These are phyloP conservation scores for Cryptosporidium xiaoi DNA, from an alignment of 169 alveolate species.

Conservation along the genomic window DNA sequence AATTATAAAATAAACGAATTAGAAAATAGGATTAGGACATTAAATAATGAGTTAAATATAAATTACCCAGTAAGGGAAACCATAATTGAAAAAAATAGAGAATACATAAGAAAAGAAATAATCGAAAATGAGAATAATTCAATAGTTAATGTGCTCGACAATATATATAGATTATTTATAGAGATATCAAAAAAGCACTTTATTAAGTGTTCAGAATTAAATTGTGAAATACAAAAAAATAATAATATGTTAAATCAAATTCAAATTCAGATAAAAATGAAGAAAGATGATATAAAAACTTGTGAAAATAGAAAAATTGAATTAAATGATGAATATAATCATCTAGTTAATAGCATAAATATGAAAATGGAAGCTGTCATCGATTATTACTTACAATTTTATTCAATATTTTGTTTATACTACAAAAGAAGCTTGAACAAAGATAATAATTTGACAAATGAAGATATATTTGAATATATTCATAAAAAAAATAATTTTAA, in stretches of 20 bases:
- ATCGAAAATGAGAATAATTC: not conserved
- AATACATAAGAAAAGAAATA: constrained; percentile 1
- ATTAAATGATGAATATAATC: constrained; percentile 15
- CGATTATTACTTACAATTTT: constrained; percentile 38
- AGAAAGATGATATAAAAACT: constrained; percentile 7
- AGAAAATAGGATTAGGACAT: not conserved
- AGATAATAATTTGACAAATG: not conserved
- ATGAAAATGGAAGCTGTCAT: constrained; percentile 1
- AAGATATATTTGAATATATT: constrained; percentile 8
- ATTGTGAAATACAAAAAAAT: not conserved
- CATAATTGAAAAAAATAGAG: constrained; percentile 5
- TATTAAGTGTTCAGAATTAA: not conserved
- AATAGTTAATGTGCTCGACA: constrained; percentile 4
- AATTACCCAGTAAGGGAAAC: constrained; percentile 1
- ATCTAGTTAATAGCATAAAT: not conserved
- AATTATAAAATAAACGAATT: not conserved
- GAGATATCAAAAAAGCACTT: constrained; percentile 25
- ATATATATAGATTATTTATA: not conserved
- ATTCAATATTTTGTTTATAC: constrained; percentile 50
- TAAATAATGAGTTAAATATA: constrained; percentile 7
- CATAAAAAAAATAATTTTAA: not conserved
- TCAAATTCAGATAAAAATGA: constrained; percentile 10
- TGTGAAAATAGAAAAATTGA: not conserved
- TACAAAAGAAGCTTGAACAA: constrained; percentile 1
- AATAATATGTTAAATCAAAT: not conserved